phyloP scores from a whole-genome alignment of 1,284 basidiomycete species.

The Cryptococcus jaspeensis region DNA sequence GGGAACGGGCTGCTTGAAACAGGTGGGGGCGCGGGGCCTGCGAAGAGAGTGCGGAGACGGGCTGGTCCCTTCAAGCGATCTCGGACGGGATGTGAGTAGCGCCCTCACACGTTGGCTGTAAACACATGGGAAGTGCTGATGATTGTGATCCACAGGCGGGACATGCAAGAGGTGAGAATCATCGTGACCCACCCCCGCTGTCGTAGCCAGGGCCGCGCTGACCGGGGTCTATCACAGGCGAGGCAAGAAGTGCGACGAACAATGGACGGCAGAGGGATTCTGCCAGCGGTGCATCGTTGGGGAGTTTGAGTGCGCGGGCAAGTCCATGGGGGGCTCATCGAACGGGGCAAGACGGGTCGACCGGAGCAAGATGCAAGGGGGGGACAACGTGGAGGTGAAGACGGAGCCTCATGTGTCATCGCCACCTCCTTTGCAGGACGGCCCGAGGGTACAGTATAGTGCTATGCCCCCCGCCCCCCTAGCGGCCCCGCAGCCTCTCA shows the following conservation, averaged over 20 bases:
- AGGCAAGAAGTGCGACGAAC: conserved; percentile 34
- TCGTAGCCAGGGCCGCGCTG: background rate
- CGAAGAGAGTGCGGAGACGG: conserved; percentile 11
- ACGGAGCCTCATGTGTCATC: too few species aligned
- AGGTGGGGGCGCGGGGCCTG: background rate
- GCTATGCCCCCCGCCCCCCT: too few species aligned
- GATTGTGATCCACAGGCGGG: conserved; percentile 13
- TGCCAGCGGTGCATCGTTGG: conserved; percentile 28
- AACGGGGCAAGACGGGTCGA: too few species aligned
- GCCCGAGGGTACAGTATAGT: too few species aligned
- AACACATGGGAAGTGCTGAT: background rate
- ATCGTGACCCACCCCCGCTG: background rate
- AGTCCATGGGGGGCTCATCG: too few species aligned
- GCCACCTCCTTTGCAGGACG: too few species aligned
- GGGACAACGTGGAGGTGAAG: too few species aligned
- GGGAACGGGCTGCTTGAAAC: too few species aligned
- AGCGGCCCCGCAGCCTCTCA: too few species aligned
- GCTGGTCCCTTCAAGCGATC: conserved; percentile 28
- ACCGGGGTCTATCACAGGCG: conserved; percentile 12
- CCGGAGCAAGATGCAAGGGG: too few species aligned
- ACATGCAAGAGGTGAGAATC: conserved; percentile 26
- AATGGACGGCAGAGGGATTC: conserved; percentile 25
- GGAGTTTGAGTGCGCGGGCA: conserved; percentile 23
- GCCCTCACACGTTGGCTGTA: background rate
- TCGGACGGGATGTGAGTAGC: conserved; percentile 26